These are phyloP conservation scores for Phytophthora cactorum DNA, from an alignment of 352 stramenopile genomes.

Conservation along the genomic window DNA sequence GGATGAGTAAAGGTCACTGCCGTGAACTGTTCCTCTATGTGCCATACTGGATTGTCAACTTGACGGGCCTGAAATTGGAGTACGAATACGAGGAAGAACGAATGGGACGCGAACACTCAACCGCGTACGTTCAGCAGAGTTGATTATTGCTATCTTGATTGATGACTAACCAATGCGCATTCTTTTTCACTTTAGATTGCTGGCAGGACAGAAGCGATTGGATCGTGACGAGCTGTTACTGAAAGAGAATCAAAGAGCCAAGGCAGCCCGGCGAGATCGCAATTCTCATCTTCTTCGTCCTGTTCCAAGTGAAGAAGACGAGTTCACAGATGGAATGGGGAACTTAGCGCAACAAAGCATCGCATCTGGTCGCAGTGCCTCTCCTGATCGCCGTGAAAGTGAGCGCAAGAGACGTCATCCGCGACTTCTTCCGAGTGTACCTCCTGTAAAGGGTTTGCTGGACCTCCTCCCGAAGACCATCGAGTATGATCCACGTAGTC, in stretches of 20 bases:
- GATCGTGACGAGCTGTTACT: slow-evolving; percentile 80
- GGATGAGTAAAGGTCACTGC: slow-evolving; percentile 58
- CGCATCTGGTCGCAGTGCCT: slow-evolving; percentile 5
- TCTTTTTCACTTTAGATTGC: slow-evolving; percentile 36
- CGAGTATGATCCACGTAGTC: slow-evolving; percentile 53
- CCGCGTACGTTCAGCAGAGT: slow-evolving; percentile 42
- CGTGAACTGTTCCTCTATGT: slow-evolving; percentile 85
- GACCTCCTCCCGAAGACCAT: slow-evolving; percentile 83
- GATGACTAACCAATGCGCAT: slow-evolving; percentile 9
- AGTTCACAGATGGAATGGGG: slow-evolving; percentile 11
- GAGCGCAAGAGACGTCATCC: slow-evolving; percentile 69
- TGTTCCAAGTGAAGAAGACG: slow-evolving; percentile 26
- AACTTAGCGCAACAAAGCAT: slow-evolving; percentile 5
- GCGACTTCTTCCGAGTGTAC: slow-evolving; percentile 79
- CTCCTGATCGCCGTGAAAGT: slow-evolving; percentile 29
- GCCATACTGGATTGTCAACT: slow-evolving; percentile 90
- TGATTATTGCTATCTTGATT: neutral
- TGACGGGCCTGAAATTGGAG: slow-evolving; percentile 84
- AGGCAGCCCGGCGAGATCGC: slow-evolving; percentile 36
- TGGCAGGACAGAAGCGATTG: slow-evolving; percentile 79
- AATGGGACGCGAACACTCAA: slow-evolving; percentile 70
- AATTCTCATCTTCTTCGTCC: slow-evolving; percentile 72
- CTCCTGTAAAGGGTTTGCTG: slow-evolving; percentile 81
- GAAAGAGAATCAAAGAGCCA: slow-evolving; percentile 63
- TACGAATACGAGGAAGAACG: slow-evolving; percentile 86